Evolutionary conservation across 2,329 filamentous ascomycete genomes (phyloP), one percentile per base, ranked within the genome.

Genomic region (Ophiocordyceps camponoti-leonardi): DNA sequence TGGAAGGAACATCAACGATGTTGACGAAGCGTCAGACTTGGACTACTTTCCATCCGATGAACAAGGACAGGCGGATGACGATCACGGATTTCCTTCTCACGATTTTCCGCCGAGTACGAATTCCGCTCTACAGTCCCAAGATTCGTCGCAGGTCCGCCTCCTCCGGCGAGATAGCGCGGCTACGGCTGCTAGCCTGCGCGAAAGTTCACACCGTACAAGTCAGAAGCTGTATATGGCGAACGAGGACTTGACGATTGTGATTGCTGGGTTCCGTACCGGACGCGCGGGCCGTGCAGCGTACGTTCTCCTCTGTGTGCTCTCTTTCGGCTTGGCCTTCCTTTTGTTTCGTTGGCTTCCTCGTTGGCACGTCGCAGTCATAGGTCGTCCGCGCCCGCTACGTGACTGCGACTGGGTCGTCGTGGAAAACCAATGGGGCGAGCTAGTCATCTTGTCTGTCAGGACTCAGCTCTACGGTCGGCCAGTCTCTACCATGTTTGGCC

Each of bases 381-480:
- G 92, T 26, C 73, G 68, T 45, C 66, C 79, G 6, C 76, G 75
- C 16, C 69, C 84, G 2, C 67, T 98, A 28, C 72, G 73, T 45
- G 76, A 83, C 46, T 92, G 86, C 56, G 73, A 84, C 48, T 98
- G 93, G 92, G 81, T 94, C 41, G 88, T 94, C 26, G 76, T 96
- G 51, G 92, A 95, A 73, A 95, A 98, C 56, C 87, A 96, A 72
- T 96, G 92, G 90, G 83, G 84, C 44, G 90, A 96, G 61, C 83
- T 96, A 61, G 71, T 74, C 13, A 75, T 92, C n/a, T 75, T 94
- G 55, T 58, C 78, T 44, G 72, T 96, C 13, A 69, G 71, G 35
- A 63, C 61, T 16, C 67, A 66, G 46, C 58, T 61, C 19, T 79
- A 74, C 59, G 75, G 69, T 43, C 74, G 68, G 47, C 67, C 69